Conservation (phyloP, 2,329 filamentous ascomycete species). For the Arthrobotrys entomopaga region DNA sequence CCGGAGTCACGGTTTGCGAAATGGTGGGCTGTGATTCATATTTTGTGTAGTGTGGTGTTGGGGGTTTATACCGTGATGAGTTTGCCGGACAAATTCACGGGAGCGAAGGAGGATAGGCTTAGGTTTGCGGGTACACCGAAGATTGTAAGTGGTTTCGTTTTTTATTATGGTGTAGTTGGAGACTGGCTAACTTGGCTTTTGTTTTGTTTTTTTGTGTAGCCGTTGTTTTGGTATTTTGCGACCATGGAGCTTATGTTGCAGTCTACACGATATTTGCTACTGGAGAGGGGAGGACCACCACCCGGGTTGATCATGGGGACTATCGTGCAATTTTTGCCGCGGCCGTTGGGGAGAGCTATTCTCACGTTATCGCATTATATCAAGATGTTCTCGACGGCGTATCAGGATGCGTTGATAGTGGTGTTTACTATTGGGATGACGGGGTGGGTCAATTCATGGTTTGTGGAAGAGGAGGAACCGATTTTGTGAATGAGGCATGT, state of each 20-base stretch:
- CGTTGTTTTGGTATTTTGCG: slow-evolving; percentile 83
- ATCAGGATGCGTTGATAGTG: slow-evolving; percentile 59
- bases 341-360: slow-evolving; percentile 64
- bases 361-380: slow-evolving; percentile 59
- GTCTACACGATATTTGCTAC: slow-evolving; percentile 74
- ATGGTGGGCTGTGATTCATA: slow-evolving; percentile 58
- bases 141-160: slow-evolving; percentile 32
- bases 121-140: slow-evolving; percentile 32
- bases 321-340: slow-evolving; percentile 73
- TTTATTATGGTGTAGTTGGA: not conserved
- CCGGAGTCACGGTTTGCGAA: slow-evolving; percentile 53
- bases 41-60: slow-evolving; percentile 56
- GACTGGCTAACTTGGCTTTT: not conserved
- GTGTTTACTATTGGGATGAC: slow-evolving; percentile 59
- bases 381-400: slow-evolving; percentile 59
- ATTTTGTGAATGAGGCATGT: slow-evolving; percentile 5
- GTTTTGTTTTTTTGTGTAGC: slow-evolving; percentile 58
- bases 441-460: slow-evolving; percentile 59
- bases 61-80: slow-evolving; percentile 56
- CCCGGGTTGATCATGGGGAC: slow-evolving; percentile 73
- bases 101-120: slow-evolving; percentile 54
- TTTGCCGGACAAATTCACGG: slow-evolving; percentile 55
- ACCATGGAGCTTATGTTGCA: slow-evolving; percentile 79
- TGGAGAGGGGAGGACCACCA: slow-evolving; percentile 69
- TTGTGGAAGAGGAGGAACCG: slow-evolving; percentile 18